Base-by-base conservation (phyloP, 2,329 filamentous ascomycete species). In the Aspergillus bombycis region DNA sequence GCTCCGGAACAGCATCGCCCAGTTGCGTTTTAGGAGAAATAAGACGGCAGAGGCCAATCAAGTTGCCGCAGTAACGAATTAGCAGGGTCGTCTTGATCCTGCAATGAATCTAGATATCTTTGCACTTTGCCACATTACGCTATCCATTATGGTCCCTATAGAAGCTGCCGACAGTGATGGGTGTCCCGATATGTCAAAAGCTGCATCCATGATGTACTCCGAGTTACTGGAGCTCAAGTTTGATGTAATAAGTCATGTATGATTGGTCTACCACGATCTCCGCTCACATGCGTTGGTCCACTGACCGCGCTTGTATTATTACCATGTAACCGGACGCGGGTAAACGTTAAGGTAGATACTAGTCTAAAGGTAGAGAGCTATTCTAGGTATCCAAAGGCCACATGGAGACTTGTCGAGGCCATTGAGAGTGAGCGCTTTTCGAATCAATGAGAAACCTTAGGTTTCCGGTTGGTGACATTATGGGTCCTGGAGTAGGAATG, bases 241-340 rank as follows among this genome's bases (percentile, higher is more conserved):
- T 57, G 55, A 61, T 64, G 67, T 71, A 71, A 71, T 71, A 64
- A 63, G 23, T 23, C 23, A n/a, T 45, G 6, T 52, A 32, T 69
- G 59, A 71, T 71, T 71, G 68, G 70, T n/a, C 41, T 53, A 56
- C 41, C 53, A 30, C 28, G 10, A 43, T 54, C 55, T n/a, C 48
- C 46, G 60, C 66, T 71, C 68, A 70, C 70, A 71, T 71, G 68
- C 65, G 50, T 63, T 32, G 45, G 50, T 46, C 56, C 61, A 50
- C 46, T 55, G 57, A 41, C 41, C 21, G 16, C 28, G 21, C 50
- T 48, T 30, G 60, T 62, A 60, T 59, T 36, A 11, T 50, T 60
- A 60, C 52, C 32, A 28, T 55, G 34, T 38, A 55, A 38, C 52
- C 32, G 23, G 52, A 38, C 32, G 26, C 52, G 52, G 57, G 59